phyloP scores from a whole-genome alignment of 805 yeast genomes.

The Pichia nakasei region DNA sequence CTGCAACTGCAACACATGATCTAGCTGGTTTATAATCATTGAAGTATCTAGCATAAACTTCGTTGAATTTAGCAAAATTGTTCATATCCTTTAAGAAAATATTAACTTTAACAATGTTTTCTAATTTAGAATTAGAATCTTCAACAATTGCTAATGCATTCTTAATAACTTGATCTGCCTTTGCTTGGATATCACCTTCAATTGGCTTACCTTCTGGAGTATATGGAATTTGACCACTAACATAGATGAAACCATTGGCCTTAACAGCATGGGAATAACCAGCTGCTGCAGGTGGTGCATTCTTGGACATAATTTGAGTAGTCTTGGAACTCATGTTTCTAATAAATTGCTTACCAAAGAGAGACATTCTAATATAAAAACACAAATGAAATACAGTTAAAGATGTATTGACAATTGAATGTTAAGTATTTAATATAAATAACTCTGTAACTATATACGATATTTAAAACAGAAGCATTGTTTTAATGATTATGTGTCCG shows the following conservation, averaged over 20 bases:
- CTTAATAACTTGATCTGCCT: constrained; percentile 65
- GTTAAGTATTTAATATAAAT: too few relatives aligned
- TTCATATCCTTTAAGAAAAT: constrained; percentile 87
- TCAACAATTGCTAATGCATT: constrained; percentile 66
- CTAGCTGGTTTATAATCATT: constrained; percentile 84
- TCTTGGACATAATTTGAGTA: constrained; percentile 48
- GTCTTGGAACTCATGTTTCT: constrained; percentile 27
- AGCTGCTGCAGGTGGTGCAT: constrained; percentile 96
- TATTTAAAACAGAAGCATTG: too few relatives aligned
- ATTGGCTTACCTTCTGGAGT: constrained; percentile 75
- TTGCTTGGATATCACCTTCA: constrained; percentile 66
- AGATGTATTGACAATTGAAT: too few relatives aligned
- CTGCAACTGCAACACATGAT: constrained; percentile 93
- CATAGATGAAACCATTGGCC: constrained; percentile 81
- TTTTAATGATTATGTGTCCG: too few relatives aligned
- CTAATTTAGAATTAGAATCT: constrained; percentile 77
- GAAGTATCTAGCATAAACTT: constrained; percentile 74
- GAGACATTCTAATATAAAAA: too few relatives aligned
- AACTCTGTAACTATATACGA: too few relatives aligned
- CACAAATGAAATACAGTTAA: too few relatives aligned
- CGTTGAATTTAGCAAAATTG: constrained; percentile 77
- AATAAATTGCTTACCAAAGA: constrained; percentile 11
- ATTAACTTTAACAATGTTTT: constrained; percentile 80
- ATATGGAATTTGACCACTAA: constrained; percentile 93
- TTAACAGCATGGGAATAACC: constrained; percentile 94